Conservation (phyloP, 2,329 filamentous ascomycete genomes). For the Aureobasidium uvarum region DNA sequence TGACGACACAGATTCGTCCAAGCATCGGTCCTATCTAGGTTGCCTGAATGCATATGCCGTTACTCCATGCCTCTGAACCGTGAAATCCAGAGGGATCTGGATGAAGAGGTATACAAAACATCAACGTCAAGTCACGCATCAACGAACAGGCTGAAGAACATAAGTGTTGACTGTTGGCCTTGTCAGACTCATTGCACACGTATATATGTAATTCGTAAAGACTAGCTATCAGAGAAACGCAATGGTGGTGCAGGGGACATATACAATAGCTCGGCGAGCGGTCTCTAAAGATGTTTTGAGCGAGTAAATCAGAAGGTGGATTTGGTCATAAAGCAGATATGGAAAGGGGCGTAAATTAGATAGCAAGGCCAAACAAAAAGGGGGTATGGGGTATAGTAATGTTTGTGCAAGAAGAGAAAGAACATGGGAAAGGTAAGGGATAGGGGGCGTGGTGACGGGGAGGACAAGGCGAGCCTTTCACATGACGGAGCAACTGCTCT, state of each 20-base stretch:
- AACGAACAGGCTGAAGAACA: neutral
- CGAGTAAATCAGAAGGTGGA: neutral
- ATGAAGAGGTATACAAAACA: too few relatives aligned
- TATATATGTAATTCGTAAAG: neutral
- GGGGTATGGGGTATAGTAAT: constrained; percentile 25
- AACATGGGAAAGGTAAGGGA: neutral
- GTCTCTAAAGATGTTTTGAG: neutral
- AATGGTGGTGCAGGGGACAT: neutral
- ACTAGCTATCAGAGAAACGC: neutral
- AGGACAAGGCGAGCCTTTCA: constrained; percentile 30
- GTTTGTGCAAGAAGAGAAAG: constrained; percentile 22
- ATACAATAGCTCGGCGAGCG: neutral
- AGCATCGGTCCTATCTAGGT: too few relatives aligned
- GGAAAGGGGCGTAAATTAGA: constrained; percentile 10
- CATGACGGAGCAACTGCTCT: constrained; percentile 46
- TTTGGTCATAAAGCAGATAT: constrained; percentile 17
- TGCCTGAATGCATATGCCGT: too few relatives aligned
- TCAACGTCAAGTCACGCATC: neutral
- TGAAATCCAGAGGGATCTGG: too few relatives aligned
- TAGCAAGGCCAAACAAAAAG: constrained; percentile 11
- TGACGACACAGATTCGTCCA: too few relatives aligned
- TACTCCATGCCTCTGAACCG: too few relatives aligned
- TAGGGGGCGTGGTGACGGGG: neutral
- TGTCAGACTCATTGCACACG: neutral
- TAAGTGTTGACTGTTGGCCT: neutral